phyloP scores from a whole-genome alignment of 1,284 basidiomycete species.

The Cryptococcus depauperatus region DNA sequence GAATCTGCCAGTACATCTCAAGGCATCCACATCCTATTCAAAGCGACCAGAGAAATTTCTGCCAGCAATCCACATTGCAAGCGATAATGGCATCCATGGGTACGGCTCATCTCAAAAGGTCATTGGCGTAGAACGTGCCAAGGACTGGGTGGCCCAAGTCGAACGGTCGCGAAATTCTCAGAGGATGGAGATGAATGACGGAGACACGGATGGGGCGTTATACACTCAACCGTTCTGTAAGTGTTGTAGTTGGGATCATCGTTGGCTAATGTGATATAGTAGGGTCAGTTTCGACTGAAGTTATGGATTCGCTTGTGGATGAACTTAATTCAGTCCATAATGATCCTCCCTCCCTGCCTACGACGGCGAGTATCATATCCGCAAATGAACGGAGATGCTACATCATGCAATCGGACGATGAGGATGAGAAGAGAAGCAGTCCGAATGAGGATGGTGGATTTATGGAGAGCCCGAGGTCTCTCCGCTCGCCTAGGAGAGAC shows the following conservation, averaged over 20 bases:
- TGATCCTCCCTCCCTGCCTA: conserved; percentile 4
- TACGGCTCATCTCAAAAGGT: background rate
- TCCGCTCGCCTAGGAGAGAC: no score
- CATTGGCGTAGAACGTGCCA: background rate
- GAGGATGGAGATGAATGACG: background rate
- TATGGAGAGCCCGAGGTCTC: background rate
- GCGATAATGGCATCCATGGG: background rate
- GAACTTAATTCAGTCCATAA: conserved; percentile 2
- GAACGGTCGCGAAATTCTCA: background rate
- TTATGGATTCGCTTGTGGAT: conserved; percentile 16
- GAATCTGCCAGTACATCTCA: background rate
- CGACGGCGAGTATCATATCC: conserved; percentile 11
- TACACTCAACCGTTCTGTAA: no score
- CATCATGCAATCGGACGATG: conserved; percentile 6
- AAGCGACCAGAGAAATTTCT: background rate
- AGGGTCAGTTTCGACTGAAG: conserved; percentile 13
- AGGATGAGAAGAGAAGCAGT: background rate
- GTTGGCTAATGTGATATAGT: no score
- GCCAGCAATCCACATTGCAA: background rate
- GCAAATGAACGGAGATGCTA: conserved; percentile 7
- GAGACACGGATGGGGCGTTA: background rate
- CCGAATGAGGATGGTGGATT: background rate
- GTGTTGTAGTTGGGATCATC: no score
- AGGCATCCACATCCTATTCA: background rate
- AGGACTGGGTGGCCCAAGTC: background rate